phyloP scores from a whole-genome alignment of 2,329 filamentous ascomycete genomes.

The Triangularia verruculosa region DNA sequence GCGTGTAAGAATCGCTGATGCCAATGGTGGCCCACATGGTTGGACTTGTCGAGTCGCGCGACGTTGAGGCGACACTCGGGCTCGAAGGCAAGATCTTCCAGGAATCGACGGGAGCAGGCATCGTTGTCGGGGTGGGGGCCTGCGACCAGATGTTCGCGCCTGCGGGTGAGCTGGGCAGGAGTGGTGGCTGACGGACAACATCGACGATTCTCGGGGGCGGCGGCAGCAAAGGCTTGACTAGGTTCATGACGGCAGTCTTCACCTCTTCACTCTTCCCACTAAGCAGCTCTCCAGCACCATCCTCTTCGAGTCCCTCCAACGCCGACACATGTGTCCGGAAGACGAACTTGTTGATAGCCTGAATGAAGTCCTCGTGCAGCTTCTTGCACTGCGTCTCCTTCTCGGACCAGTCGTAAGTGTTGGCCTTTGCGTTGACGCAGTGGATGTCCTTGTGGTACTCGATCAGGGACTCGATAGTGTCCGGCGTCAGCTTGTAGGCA shows the following conservation, averaged over 20 bases:
- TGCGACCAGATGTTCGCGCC: constrained; percentile 80
- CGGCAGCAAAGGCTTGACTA: constrained; percentile 85
- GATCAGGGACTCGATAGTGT: constrained; percentile 89
- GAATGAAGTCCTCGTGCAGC: constrained; percentile 92
- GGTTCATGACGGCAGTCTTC: constrained; percentile 76
- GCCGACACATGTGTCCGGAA: constrained; percentile 85
- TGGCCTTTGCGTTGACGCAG: constrained; percentile 84
- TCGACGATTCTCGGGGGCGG: constrained; percentile 86
- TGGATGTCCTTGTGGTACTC: constrained; percentile 97
- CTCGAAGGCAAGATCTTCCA: constrained; percentile 93
- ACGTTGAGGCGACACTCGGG: constrained; percentile 69
- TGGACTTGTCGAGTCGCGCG: constrained; percentile 63
- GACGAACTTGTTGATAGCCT: constrained; percentile 96
- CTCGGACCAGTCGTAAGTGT: constrained; percentile 91
- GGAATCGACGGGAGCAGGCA: constrained; percentile 72
- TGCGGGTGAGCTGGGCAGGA: constrained; percentile 78
- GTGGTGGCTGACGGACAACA: constrained; percentile 78
- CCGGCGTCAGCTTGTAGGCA: constrained; percentile 92
- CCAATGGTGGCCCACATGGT: constrained; percentile 78
- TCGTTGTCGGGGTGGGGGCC: constrained; percentile 58
- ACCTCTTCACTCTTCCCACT: constrained; percentile 91
- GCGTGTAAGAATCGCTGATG: constrained; percentile 69
- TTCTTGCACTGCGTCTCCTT: constrained; percentile 97
- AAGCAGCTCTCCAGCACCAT: constrained; percentile 89
- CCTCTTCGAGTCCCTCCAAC: constrained; percentile 93